A percentile compares a stretch with the other conserved stretches of the same genome.
Conservation (phyloP, 2,329 filamentous ascomycete species). For the Aspergillus chevalieri region DNA sequence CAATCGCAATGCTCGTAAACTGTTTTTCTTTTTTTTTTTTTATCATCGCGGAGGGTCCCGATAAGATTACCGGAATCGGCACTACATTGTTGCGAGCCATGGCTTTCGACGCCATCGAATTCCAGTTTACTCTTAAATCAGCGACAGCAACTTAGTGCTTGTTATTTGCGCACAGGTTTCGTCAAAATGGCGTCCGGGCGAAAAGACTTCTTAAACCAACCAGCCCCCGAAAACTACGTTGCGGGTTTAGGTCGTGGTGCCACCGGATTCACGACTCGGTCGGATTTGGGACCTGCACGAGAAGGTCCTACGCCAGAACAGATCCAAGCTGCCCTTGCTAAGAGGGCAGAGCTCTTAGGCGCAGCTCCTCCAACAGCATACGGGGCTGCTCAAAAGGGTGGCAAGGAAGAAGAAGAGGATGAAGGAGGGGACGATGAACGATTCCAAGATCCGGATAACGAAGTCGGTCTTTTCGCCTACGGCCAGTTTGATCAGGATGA, state of each 20-base stretch:
- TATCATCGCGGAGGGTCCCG: slow-evolving; percentile 3
- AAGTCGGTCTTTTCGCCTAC: slow-evolving; percentile 89
- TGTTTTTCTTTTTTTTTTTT: slow-evolving; percentile 4
- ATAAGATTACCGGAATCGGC: slow-evolving; percentile 23
- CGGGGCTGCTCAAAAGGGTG: slow-evolving; percentile 62
- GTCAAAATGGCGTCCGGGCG: slow-evolving; percentile 52
- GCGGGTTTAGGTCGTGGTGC: slow-evolving; percentile 96
- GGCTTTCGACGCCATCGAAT: background rate
- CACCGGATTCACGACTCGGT: slow-evolving; percentile 95
- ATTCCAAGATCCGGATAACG: slow-evolving; percentile 95
- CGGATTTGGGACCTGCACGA: slow-evolving; percentile 87
- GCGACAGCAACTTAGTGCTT: background rate
- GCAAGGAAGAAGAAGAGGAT: slow-evolving; percentile 58
- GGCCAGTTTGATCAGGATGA: slow-evolving; percentile 97
- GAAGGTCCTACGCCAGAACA: slow-evolving; percentile 96
- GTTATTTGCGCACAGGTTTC: slow-evolving; percentile 1
- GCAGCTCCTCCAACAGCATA: slow-evolving; percentile 66
- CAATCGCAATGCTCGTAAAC: background rate
- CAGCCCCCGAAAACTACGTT: slow-evolving; percentile 81
- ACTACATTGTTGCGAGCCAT: slow-evolving; percentile 11
- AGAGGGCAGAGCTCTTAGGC: slow-evolving; percentile 78
- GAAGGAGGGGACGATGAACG: slow-evolving; percentile 69
- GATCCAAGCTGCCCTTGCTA: slow-evolving; percentile 94
- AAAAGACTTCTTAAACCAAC: slow-evolving; percentile 85
- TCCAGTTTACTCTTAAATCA: slow-evolving; percentile 1